These are phyloP conservation scores for Hippophae gyantsensis DNA, from an alignment of 306 rosid species.

Conservation along the genomic window DNA sequence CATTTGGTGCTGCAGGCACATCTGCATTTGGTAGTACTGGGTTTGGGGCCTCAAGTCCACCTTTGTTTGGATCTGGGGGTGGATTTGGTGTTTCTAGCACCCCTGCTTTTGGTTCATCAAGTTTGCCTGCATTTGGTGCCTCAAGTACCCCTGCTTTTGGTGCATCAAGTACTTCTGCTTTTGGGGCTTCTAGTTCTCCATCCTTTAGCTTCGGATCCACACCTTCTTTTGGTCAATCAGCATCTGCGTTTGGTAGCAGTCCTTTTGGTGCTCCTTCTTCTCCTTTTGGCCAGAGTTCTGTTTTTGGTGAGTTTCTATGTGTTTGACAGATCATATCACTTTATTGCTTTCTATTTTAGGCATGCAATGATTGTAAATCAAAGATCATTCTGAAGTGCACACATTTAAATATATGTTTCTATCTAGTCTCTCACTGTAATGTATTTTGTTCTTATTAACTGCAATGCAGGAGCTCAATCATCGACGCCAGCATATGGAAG, in stretches of 20 bases:
- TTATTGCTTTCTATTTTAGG: not conserved
- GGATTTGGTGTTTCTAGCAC: slow-evolving; percentile 67
- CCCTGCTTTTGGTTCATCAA: slow-evolving; percentile 4
- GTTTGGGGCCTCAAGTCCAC: slow-evolving; percentile 48
- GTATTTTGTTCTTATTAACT: not conserved
- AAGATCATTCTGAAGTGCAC: not conserved
- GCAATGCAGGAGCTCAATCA: slow-evolving; percentile 54
- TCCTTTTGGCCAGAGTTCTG: slow-evolving; percentile 75
- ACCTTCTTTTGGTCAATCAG: slow-evolving; percentile 65
- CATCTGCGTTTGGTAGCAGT: slow-evolving; percentile 66
- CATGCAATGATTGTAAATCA: not conserved
- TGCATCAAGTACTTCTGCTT: slow-evolving; percentile 50
- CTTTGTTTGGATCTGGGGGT: slow-evolving; percentile 61
- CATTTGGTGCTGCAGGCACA: slow-evolving; percentile 56
- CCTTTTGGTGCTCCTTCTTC: slow-evolving; percentile 52
- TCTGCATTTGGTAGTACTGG: slow-evolving; percentile 62
- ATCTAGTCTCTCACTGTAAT: not conserved
- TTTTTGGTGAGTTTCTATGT: slow-evolving; percentile 52
- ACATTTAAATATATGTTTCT: too few species aligned
- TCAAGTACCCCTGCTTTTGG: slow-evolving; percentile 43
- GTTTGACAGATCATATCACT: not conserved
- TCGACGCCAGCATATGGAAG: slow-evolving; percentile 50
- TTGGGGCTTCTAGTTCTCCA: slow-evolving; percentile 68
- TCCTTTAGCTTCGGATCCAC: slow-evolving; percentile 56
- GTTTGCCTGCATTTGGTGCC: slow-evolving; percentile 4